Evolutionary conservation across 495 filamentous ascomycete species (phyloP), one percentile per base, ranked within the genome.

Genomic region (Staphylotrichum longicolle): DNA sequence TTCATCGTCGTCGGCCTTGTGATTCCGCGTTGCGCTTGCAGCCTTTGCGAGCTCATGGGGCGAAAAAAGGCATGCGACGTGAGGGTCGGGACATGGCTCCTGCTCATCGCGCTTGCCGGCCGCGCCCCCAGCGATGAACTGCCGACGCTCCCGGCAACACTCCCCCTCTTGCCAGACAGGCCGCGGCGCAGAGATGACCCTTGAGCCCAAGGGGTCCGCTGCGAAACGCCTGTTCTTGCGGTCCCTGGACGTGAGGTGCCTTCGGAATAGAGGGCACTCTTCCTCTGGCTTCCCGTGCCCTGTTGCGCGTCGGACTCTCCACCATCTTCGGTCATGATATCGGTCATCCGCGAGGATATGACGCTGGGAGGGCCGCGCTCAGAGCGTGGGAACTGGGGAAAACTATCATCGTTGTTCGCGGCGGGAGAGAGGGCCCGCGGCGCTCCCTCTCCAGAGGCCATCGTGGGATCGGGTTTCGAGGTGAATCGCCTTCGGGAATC

Each of bases 1-100:
- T 62, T 71, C 62, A 71, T 69, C 11, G 73, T 73, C 8, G 71
- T 57, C 8, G 78, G 75, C 40, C 79, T 70, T 11, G 74, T 63
- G 20, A 82, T 79, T 50, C 86, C 86, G 69, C 94, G 80, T 71
- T 98, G 95, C 54, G 91, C 93, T 74, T 98, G 94, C 52, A 97
- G 79, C 70, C 90, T 86, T 73, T 97, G 93, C 30, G 91, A 95
- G 75, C 92, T 97, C 94, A 98, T 96, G 15, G 94, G 94, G 8
- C 88, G 87, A 67, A 96, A 96, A 74, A 98, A 98, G 20, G 88
- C 93, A 64, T 93, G 88, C 12, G 91, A 91, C 7, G 91, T 86
- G 35, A 98, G 77, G 1, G 88, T 90, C 7, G 94, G 93, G 41
- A 96, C 93, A 78, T 98, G 94, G 15, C 89, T 93, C 68, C 86